phyloP scores from a whole-genome alignment of 129 eudicot species.

The Oenanthe sinensis region DNA sequence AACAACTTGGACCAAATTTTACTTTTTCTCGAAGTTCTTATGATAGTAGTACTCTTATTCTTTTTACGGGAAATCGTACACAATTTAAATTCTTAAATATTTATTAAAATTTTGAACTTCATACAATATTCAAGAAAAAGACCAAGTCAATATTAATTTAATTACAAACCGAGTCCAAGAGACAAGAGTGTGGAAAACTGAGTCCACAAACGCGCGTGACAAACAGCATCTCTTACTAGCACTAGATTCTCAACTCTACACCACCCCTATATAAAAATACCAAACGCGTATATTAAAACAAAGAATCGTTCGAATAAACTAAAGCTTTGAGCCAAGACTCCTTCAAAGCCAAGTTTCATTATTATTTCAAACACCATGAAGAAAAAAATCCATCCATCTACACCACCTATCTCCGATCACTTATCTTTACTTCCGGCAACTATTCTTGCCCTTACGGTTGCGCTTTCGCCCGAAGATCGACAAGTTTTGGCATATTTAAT shows the following conservation, averaged over 20 bases:
- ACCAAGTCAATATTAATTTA: not conserved
- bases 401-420: constrained; percentile 27
- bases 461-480: constrained; percentile 35
- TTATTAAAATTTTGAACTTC: too few relatives aligned
- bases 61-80: too few relatives aligned
- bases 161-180: not conserved
- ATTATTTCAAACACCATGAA: constrained; percentile 29
- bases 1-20: too few relatives aligned
- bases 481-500: constrained; percentile 52
- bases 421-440: constrained; percentile 42
- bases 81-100: too few relatives aligned
- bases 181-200: not conserved
- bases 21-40: too few relatives aligned
- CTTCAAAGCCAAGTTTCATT: not conserved
- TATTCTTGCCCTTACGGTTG: constrained; percentile 34
- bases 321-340: not conserved
- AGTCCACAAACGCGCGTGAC: constrained; percentile 11
- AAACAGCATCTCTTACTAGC: not conserved
- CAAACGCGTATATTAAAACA: not conserved
- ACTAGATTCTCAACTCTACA: not conserved
- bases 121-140: too few relatives aligned
- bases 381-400: constrained; percentile 48
- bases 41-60: too few relatives aligned
- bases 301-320: not conserved
- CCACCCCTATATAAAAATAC: not conserved